phyloP scores from a whole-genome alignment of 2,329 filamentous ascomycete genomes.

The Elsinoe necatrix region DNA sequence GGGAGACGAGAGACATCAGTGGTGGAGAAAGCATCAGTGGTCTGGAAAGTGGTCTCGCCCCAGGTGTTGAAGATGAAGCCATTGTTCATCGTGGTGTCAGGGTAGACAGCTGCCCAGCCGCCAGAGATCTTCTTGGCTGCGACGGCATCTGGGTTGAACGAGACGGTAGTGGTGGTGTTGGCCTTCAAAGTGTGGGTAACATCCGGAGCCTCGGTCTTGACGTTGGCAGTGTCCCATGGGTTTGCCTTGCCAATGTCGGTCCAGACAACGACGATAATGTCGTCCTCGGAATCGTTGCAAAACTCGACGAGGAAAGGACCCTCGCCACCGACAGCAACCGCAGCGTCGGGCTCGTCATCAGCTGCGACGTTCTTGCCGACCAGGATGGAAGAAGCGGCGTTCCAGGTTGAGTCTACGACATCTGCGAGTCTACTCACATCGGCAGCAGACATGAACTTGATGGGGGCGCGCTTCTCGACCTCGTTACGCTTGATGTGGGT shows the following conservation, averaged over 20 bases:
- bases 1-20: slow-evolving; percentile 18
- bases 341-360: slow-evolving; percentile 7
- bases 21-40: slow-evolving; percentile 16
- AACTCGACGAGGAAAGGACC: slow-evolving; percentile 19
- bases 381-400: slow-evolving; percentile 13
- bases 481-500: slow-evolving; percentile 3
- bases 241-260: slow-evolving; percentile 13
- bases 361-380: slow-evolving; percentile 16
- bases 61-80: slow-evolving; percentile 20
- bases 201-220: slow-evolving; percentile 16
- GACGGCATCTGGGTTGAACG: slow-evolving; percentile 15
- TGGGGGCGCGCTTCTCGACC: slow-evolving; percentile 14
- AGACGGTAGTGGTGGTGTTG: slow-evolving; percentile 16
- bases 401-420: not conserved
- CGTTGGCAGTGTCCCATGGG: slow-evolving; percentile 14
- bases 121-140: slow-evolving; percentile 16
- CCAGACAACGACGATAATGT: slow-evolving; percentile 20
- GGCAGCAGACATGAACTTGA: slow-evolving; percentile 14
- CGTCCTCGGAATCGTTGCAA: slow-evolving; percentile 19
- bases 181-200: slow-evolving; percentile 18
- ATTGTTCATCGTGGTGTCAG: slow-evolving; percentile 17
- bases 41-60: slow-evolving; percentile 19
- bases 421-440: slow-evolving; percentile 11
- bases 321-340: slow-evolving; percentile 16
- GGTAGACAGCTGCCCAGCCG: slow-evolving; percentile 18